phyloP scores from a whole-genome alignment of 176 grass and related monocot species.

The Olyra latifolia region DNA sequence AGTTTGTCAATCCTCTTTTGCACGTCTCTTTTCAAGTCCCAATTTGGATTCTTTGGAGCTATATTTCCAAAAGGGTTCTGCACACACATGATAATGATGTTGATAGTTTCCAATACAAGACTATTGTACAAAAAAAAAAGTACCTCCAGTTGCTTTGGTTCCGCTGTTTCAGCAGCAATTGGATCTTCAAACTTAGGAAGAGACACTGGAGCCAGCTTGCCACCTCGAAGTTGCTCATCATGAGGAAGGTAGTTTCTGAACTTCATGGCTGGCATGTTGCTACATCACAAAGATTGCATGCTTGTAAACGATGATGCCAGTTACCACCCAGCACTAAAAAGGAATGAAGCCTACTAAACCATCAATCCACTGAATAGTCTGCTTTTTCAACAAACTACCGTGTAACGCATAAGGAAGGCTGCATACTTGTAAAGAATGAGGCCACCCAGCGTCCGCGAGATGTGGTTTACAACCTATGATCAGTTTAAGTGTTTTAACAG shows the following conservation, averaged over 20 bases:
- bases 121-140: not conserved
- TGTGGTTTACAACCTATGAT: not conserved
- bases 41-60: constrained; percentile 98
- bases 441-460: not conserved
- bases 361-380: not conserved
- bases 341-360: not conserved
- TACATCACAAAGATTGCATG: constrained; percentile 7
- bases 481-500: not conserved
- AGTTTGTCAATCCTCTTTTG: constrained; percentile 93
- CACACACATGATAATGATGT: not conserved
- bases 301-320: not conserved
- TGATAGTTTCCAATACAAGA: not conserved
- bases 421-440: not conserved
- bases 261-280: constrained; percentile 68
- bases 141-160: constrained; percentile 70
- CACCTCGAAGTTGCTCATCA: constrained; percentile 84
- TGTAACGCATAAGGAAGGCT: not conserved
- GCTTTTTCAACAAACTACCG: not conserved
- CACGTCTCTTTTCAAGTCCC: constrained; percentile 85
- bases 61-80: constrained; percentile 92
- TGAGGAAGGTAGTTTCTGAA: constrained; percentile 99
- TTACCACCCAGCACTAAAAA: not conserved
- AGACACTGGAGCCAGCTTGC: constrained; percentile 66
- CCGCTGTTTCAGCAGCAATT: constrained; percentile 47
- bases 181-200: constrained; percentile 94